These are phyloP conservation scores for Vickermania spadyakhi DNA, from an alignment of 208 protist species.

Conservation along the genomic window DNA sequence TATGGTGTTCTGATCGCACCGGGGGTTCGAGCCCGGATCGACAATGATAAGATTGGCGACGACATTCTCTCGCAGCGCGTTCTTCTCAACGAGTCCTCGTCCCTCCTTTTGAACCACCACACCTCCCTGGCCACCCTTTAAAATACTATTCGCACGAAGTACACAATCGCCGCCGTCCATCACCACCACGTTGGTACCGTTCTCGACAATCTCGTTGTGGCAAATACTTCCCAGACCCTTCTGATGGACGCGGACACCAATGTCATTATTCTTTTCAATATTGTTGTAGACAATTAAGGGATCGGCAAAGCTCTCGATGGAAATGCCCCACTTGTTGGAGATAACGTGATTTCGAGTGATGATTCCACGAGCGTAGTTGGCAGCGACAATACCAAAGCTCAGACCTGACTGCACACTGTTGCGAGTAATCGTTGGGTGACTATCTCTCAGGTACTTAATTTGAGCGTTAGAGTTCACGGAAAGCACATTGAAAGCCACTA, in stretches of 20 bases:
- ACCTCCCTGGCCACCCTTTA: constrained; percentile 37
- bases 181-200: constrained; percentile 51
- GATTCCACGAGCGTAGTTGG: constrained; percentile 45
- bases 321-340: constrained; percentile 50
- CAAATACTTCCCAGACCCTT: constrained; percentile 72
- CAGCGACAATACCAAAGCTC: constrained; percentile 42
- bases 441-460: constrained; percentile 27
- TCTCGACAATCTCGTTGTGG: constrained; percentile 45
- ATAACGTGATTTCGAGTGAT: constrained; percentile 40
- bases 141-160: constrained; percentile 64
- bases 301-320: constrained; percentile 75
- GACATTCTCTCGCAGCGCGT: constrained; percentile 52
- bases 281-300: constrained; percentile 52
- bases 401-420: constrained; percentile 35
- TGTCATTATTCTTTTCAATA: constrained; percentile 15
- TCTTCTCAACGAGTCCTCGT: constrained; percentile 54
- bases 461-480: constrained; percentile 38
- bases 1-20: constrained; percentile 41
- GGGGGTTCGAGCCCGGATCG: constrained; percentile 39
- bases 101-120: constrained; percentile 60
- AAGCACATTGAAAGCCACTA: constrained; percentile 55
- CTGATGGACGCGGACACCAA: constrained; percentile 40
- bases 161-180: constrained; percentile 51
- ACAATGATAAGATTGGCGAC: constrained; percentile 62
- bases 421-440: constrained; percentile 50